Evolutionary conservation across 306 rosid species (phyloP).

Genomic region (Senna siamea): DNA sequence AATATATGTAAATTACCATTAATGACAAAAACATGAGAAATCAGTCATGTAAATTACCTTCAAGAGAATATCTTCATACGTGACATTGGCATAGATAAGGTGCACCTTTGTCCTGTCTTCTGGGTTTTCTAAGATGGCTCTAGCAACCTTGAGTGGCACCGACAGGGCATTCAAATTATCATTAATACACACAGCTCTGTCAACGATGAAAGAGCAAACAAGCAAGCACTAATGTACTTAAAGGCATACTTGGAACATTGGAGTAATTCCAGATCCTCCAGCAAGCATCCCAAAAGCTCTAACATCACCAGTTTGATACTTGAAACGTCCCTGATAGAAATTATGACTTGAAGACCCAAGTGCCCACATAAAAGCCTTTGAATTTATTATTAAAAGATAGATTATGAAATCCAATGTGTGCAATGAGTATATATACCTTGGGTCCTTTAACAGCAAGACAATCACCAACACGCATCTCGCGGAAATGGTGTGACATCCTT

Average conservation of each 20-base stretch:
- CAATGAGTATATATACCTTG: constrained; percentile 71
- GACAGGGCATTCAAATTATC: constrained; percentile 28
- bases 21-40: background rate
- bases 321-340: constrained; percentile 90
- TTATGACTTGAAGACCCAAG: constrained; percentile 26
- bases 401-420: background rate
- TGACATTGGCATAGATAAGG: constrained; percentile 94
- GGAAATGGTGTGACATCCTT: constrained; percentile 99
- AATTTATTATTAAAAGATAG: background rate
- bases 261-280: constrained; percentile 99
- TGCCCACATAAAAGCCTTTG: constrained; percentile 25
- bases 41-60: constrained; percentile 56
- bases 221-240: background rate
- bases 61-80: constrained; percentile 83
- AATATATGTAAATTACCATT: constrained; percentile 19
- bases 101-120: constrained; percentile 85
- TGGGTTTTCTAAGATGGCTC: constrained; percentile 92
- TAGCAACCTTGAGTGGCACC: constrained; percentile 70
- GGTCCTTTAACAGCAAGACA: constrained; percentile 91
- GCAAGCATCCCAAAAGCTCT: constrained; percentile 99
- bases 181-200: background rate
- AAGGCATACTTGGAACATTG: constrained; percentile 89
- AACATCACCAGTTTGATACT: constrained; percentile 81
- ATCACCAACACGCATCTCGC: constrained; percentile 92
- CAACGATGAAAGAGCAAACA: constrained; percentile 21